These are phyloP conservation scores for Penicillium polonicum DNA, from an alignment of 2,329 filamentous ascomycete species.

Conservation along the genomic window DNA sequence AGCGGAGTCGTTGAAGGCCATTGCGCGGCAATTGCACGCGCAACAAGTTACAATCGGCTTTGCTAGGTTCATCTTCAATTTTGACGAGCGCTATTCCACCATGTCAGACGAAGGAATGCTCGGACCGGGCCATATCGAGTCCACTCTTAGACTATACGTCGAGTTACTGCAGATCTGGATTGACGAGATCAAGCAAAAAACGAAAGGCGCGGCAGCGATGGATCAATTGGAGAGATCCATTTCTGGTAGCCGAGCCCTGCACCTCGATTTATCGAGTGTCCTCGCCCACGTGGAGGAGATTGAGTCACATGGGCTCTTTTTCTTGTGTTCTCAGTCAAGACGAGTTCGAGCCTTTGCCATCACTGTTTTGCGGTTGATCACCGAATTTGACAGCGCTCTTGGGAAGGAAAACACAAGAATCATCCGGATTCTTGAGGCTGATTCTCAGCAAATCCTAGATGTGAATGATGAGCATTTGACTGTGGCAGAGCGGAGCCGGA, in stretches of 20 bases:
- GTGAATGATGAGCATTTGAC: constrained; percentile 83
- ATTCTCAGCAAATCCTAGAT: constrained; percentile 83
- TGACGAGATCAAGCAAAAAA: constrained; percentile 88
- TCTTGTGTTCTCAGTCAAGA: constrained; percentile 91
- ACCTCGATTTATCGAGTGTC: constrained; percentile 81
- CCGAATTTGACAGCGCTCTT: constrained; percentile 87
- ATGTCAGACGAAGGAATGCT: constrained; percentile 98
- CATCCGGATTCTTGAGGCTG: constrained; percentile 88
- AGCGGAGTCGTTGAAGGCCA: constrained; percentile 88
- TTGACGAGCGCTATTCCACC: constrained; percentile 93
- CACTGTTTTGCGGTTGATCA: constrained; percentile 85
- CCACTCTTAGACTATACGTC: constrained; percentile 85
- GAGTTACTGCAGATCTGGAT: constrained; percentile 97
- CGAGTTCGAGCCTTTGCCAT: constrained; percentile 87
- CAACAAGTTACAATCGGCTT: constrained; percentile 97
- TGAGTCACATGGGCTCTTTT: constrained; percentile 94
- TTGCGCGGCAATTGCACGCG: constrained; percentile 87
- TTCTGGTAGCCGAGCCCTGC: constrained; percentile 69
- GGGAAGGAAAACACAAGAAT: constrained; percentile 77
- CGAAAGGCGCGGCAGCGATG: constrained; percentile 66
- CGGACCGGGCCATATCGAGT: constrained; percentile 90
- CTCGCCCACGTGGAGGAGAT: constrained; percentile 95
- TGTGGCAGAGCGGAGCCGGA: constrained; percentile 84
- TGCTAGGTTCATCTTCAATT: constrained; percentile 96
- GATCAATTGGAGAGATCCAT: constrained; percentile 63